Percentiles rank a stretch among this genome's conserved stretches.
These are phyloP conservation scores for Hansenula lynferdii DNA, from an alignment of 1,139 yeast species.

Conservation along the genomic window DNA sequence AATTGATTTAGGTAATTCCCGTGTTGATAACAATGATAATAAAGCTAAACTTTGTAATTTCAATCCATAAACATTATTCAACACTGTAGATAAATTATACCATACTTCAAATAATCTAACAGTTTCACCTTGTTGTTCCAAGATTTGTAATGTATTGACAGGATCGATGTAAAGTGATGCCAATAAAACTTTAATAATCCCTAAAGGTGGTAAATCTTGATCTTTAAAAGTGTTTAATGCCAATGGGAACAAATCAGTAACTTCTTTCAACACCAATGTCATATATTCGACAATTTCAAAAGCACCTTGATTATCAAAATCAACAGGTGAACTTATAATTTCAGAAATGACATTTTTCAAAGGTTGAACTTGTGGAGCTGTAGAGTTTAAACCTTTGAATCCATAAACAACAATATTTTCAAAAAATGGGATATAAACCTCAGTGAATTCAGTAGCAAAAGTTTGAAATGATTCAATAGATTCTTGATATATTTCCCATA, in stretches of 20 bases:
- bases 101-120: constrained; percentile 55
- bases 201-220: constrained; percentile 28
- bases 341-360: constrained; percentile 25
- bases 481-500: constrained; percentile 32
- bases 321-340: constrained; percentile 20
- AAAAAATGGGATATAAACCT: constrained; percentile 55
- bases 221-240: constrained; percentile 12
- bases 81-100: constrained; percentile 50
- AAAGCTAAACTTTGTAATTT: constrained; percentile 69
- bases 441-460: constrained; percentile 42
- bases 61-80: constrained; percentile 72
- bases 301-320: constrained; percentile 18
- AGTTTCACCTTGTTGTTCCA: constrained; percentile 46
- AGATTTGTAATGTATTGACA: constrained; percentile 43
- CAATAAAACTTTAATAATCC: constrained; percentile 55
- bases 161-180: constrained; percentile 68
- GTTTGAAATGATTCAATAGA: constrained; percentile 46
- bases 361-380: constrained; percentile 30
- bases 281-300: constrained; percentile 20
- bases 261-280: constrained; percentile 13
- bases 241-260: constrained; percentile 12
- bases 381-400: constrained; percentile 34
- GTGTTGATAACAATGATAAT: constrained; percentile 38
- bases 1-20: constrained; percentile 31
- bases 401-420: constrained; percentile 79